Percentiles rank a stretch among this genome's conserved stretches.
Evolutionary conservation across 2,329 filamentous ascomycete genomes (phyloP).

Genomic region (Penicillium sp.): DNA sequence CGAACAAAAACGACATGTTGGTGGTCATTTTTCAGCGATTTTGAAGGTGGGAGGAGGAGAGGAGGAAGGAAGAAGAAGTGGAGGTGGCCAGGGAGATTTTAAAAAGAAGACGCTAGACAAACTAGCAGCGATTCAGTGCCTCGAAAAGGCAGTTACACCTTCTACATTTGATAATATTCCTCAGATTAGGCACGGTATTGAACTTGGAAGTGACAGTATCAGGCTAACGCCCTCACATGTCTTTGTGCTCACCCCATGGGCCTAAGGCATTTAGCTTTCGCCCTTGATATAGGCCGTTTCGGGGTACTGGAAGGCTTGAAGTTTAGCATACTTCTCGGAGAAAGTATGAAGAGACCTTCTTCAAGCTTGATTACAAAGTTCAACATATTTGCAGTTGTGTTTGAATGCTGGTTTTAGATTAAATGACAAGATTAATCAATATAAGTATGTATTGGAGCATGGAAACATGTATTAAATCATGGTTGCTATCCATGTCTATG

Average conservation of each 20-base stretch:
- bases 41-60: neutral
- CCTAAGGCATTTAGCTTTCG: neutral
- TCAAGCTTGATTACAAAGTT: neutral
- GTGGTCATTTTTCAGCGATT: neutral
- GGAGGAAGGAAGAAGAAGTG: neutral
- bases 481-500: neutral
- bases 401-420: neutral
- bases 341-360: neutral
- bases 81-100: neutral
- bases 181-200: neutral
- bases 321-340: too few species aligned
- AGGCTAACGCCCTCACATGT: neutral
- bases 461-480: neutral
- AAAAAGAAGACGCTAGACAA: neutral
- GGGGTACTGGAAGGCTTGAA: neutral
- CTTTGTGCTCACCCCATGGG: neutral
- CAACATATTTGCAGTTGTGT: neutral
- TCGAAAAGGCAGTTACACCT: neutral
- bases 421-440: neutral
- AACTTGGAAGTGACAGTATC: neutral
- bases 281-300: neutral
- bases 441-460: neutral
- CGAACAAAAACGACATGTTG: neutral
- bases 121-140: neutral
- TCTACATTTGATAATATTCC: neutral